Evolutionary conservation across 495 filamentous ascomycete genomes (phyloP).

Genomic region (Aspergillus haitiensis): DNA sequence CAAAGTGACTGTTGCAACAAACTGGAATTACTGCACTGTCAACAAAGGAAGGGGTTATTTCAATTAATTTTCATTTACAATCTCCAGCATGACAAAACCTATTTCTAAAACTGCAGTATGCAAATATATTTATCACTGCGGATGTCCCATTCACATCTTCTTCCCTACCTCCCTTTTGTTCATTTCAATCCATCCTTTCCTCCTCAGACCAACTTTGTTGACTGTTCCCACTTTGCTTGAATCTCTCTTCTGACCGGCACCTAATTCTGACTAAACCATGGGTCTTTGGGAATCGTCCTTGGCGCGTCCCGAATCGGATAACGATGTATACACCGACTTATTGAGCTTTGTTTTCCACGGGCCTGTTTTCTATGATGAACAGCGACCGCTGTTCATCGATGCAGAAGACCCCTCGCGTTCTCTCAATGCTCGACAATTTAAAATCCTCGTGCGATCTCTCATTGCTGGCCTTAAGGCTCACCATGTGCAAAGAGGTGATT

Average conservation of each 20-base stretch:
- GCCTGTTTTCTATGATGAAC: slow-evolving; percentile 35
- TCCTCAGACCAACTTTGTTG: neutral
- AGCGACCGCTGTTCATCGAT: slow-evolving; percentile 56
- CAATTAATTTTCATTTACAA: slow-evolving; percentile 14
- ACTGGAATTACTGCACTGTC: slow-evolving; percentile 25
- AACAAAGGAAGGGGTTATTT: slow-evolving; percentile 2
- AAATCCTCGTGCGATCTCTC: slow-evolving; percentile 49
- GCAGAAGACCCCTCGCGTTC: slow-evolving; percentile 54
- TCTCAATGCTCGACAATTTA: slow-evolving; percentile 54
- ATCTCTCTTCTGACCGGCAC: slow-evolving; percentile 9
- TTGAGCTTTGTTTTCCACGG: slow-evolving; percentile 44
- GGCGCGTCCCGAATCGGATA: slow-evolving; percentile 24
- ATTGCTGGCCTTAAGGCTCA: slow-evolving; percentile 56
- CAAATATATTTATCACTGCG: slow-evolving; percentile 29
- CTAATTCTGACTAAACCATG: slow-evolving; percentile 28
- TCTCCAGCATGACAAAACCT: slow-evolving; percentile 24
- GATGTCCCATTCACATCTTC: slow-evolving; percentile 12
- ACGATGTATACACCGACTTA: slow-evolving; percentile 41
- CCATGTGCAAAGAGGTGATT: slow-evolving; percentile 56
- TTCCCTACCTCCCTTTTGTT: slow-evolving; percentile 2
- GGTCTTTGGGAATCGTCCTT: slow-evolving; percentile 36
- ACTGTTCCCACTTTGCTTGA: neutral
- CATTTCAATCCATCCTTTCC: neutral
- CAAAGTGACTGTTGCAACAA: slow-evolving; percentile 25
- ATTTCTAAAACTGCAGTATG: slow-evolving; percentile 16